Evolutionary conservation across 2,329 filamentous ascomycete species (phyloP).

Genomic region (Sphaerulina vaccinii): DNA sequence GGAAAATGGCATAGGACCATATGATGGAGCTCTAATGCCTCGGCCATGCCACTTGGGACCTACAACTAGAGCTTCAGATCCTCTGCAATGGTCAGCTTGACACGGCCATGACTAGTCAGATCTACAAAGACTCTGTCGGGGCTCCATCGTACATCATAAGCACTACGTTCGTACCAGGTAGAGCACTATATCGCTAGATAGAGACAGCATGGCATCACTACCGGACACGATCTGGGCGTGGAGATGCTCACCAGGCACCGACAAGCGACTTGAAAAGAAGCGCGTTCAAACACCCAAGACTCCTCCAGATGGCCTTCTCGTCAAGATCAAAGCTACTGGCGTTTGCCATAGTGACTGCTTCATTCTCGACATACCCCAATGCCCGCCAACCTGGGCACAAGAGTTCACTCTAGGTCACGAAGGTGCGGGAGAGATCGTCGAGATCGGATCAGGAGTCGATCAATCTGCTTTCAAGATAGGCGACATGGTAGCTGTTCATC

Average conservation of each 20-base stretch:
- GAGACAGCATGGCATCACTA: slow-evolving; percentile 7
- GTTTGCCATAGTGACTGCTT: slow-evolving; percentile 40
- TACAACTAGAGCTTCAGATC: no score
- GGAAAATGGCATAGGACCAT: no score
- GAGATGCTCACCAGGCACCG: slow-evolving; percentile 23
- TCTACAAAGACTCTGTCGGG: no score
- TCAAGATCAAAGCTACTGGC: slow-evolving; percentile 39
- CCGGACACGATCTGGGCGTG: slow-evolving; percentile 12
- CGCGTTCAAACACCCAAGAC: slow-evolving; percentile 33
- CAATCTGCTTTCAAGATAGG: slow-evolving; percentile 22
- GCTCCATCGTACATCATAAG: no score
- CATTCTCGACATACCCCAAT: slow-evolving; percentile 30
- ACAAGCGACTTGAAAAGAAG: slow-evolving; percentile 33
- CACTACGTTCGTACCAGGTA: no score
- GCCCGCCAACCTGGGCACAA: slow-evolving; percentile 10
- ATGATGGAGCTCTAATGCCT: no score
- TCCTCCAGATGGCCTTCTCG: slow-evolving; percentile 32
- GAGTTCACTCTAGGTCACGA: slow-evolving; percentile 28
- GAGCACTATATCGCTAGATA: no score
- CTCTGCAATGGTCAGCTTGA: no score
- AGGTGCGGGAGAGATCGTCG: slow-evolving; percentile 26
- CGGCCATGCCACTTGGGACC: no score
- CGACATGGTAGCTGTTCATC: slow-evolving; percentile 38
- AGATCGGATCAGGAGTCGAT: slow-evolving; percentile 20
- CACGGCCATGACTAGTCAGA: no score